Percentiles rank a stretch among this genome's conserved stretches.
phyloP scores from a whole-genome alignment of 192 early-diverging fungal genomes.

The Hyaloraphidium curvatum region DNA sequence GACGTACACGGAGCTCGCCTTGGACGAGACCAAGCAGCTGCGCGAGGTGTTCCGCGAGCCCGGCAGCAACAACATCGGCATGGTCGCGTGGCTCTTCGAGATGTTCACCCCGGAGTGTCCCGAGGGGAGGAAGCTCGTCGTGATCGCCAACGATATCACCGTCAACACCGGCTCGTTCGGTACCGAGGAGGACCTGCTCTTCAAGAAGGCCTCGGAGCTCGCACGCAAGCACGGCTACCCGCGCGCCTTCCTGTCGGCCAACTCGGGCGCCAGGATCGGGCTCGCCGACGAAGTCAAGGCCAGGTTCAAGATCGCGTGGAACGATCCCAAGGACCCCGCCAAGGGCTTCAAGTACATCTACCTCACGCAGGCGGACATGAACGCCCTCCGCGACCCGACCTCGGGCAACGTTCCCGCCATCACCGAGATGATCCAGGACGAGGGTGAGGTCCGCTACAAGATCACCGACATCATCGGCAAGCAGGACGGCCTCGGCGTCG shows the following conservation, averaged over 20 bases:
- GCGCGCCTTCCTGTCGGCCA: slow-evolving; percentile 88
- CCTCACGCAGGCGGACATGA: slow-evolving; percentile 40
- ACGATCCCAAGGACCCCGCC: slow-evolving; percentile 51
- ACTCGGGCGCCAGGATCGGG: slow-evolving; percentile 96
- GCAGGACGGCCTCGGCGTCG: slow-evolving; percentile 79
- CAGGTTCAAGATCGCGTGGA: slow-evolving; percentile 75
- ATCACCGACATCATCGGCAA: slow-evolving; percentile 76
- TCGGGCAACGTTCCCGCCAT: slow-evolving; percentile 25
- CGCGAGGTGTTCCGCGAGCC: slow-evolving; percentile 56
- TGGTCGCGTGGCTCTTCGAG: slow-evolving; percentile 87
- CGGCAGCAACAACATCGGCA: slow-evolving; percentile 79
- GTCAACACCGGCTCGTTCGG: slow-evolving; percentile 95
- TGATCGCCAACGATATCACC: slow-evolving; percentile 98
- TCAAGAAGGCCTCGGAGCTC: slow-evolving; percentile 77
- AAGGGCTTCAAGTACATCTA: slow-evolving; percentile 92
- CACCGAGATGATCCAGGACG: slow-evolving; percentile 43
- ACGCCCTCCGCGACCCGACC: not conserved
- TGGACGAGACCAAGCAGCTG: slow-evolving; percentile 61
- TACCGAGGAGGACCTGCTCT: slow-evolving; percentile 75
- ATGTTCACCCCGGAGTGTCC: slow-evolving; percentile 88
- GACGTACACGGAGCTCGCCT: slow-evolving; percentile 64
- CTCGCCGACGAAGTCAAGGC: slow-evolving; percentile 80
- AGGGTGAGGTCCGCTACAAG: slow-evolving; percentile 56
- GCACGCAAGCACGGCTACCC: slow-evolving; percentile 74
- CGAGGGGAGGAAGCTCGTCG: slow-evolving; percentile 63